Evolutionary conservation across 1,284 basidiomycete genomes (phyloP).

Genomic region (Cutaneotrichosporon spelunceum): DNA sequence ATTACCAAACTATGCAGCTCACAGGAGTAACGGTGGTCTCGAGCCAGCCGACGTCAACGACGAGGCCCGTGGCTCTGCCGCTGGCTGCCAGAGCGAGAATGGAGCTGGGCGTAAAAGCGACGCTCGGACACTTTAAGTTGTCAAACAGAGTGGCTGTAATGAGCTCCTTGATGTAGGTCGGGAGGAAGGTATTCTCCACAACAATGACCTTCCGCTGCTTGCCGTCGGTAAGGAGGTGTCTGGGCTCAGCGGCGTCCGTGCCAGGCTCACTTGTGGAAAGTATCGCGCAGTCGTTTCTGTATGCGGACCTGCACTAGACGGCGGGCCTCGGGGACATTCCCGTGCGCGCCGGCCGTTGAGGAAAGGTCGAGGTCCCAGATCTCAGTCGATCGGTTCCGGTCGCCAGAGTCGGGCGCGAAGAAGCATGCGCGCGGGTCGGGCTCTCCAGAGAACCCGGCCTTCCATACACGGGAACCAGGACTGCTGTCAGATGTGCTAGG

Average conservation of each 20-base stretch:
- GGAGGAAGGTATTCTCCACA: constrained; percentile 82
- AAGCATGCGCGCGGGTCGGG: constrained; percentile 49
- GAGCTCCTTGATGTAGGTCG: constrained; percentile 79
- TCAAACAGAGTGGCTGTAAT: constrained; percentile 84
- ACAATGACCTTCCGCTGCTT: constrained; percentile 90
- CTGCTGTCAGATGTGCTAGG: constrained; percentile 21
- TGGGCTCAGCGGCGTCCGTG: constrained; percentile 44
- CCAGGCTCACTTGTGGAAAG: constrained; percentile 77
- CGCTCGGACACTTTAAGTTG: constrained; percentile 86
- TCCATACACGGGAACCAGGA: constrained; percentile 52
- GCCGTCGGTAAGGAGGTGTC: constrained; percentile 85
- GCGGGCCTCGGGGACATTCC: constrained; percentile 64
- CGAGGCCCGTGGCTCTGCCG: constrained; percentile 85
- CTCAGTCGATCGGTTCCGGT: constrained; percentile 23
- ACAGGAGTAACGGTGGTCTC: constrained; percentile 86
- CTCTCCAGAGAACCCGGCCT: constrained; percentile 54
- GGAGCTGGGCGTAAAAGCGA: constrained; percentile 86
- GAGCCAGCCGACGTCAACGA: constrained; percentile 85
- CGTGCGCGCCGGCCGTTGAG: constrained; percentile 25
- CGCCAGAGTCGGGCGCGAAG: constrained; percentile 25
- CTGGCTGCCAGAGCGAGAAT: constrained; percentile 77
- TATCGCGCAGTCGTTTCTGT: constrained; percentile 65
- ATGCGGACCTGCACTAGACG: constrained; percentile 65
- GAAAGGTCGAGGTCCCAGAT: constrained; percentile 47
- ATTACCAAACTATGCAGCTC: constrained; percentile 40